A percentile compares a stretch with the other conserved stretches of the same genome.
These are phyloP conservation scores for Diutina catenulata DNA, from an alignment of 1,139 yeast genomes.

Conservation along the genomic window DNA sequence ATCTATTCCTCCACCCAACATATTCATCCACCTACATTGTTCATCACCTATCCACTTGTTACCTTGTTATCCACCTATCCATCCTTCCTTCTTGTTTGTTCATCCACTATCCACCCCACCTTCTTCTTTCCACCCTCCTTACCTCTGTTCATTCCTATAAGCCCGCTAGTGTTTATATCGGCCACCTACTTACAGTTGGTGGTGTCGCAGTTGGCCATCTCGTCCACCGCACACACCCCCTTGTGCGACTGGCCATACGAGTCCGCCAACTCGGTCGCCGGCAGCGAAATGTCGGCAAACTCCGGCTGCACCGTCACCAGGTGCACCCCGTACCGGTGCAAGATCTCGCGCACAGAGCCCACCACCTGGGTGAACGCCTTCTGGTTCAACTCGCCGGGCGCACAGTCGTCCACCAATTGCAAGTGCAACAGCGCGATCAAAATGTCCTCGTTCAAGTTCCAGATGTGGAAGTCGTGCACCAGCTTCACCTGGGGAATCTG, in stretches of 20 bases:
- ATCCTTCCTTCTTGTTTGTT: background rate
- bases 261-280: background rate
- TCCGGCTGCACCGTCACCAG: slow-evolving; percentile 96
- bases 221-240: slow-evolving; percentile 3
- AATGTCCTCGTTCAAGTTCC: slow-evolving; percentile 88
- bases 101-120: too few species aligned
- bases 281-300: slow-evolving; percentile 16
- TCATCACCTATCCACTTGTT: background rate
- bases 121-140: background rate
- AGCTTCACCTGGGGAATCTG: slow-evolving; percentile 65
- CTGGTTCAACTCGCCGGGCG: slow-evolving; percentile 9
- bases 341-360: slow-evolving; percentile 60
- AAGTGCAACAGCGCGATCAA: slow-evolving; percentile 86
- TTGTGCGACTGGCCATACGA: slow-evolving; percentile 1
- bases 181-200: background rate
- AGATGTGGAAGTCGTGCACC: slow-evolving; percentile 90
- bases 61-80: background rate
- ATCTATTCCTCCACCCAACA: background rate
- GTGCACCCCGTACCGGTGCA: slow-evolving; percentile 79
- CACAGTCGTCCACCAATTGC: slow-evolving; percentile 41
- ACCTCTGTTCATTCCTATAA: background rate
- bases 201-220: slow-evolving; percentile 3
- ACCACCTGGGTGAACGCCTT: slow-evolving; percentile 58
- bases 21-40: background rate
- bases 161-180: background rate